Percentiles rank a stretch among this genome's conserved stretches.
Evolutionary conservation across 2,329 filamentous ascomycete genomes (phyloP).

Genomic region (Orbilia quercus): DNA sequence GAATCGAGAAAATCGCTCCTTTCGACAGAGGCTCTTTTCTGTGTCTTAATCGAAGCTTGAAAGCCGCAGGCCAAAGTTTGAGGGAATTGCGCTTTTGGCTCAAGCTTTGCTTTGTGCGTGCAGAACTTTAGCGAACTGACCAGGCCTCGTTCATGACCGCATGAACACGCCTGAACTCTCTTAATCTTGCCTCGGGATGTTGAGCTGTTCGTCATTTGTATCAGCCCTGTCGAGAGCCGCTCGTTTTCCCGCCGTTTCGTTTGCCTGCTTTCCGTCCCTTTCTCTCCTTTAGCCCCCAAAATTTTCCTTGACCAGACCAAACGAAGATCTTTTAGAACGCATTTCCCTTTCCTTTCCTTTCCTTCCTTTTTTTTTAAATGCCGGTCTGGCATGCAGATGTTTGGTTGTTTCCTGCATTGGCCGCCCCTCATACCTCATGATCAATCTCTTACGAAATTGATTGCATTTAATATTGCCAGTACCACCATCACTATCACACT

Average conservation of each 20-base stretch:
- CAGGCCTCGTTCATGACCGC: conserved; percentile 35
- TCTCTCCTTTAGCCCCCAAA: conserved; percentile 2
- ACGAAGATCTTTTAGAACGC: conserved; percentile 39
- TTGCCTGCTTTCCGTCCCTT: conserved; percentile 11
- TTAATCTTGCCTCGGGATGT: conserved; percentile 25
- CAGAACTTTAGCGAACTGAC: conserved; percentile 43
- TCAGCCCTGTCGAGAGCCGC: conserved; percentile 55
- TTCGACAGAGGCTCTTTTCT: conserved; percentile 43
- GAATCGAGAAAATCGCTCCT: conserved; percentile 3
- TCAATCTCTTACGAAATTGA: conserved; percentile 56
- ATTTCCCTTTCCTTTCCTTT: too few relatives aligned
- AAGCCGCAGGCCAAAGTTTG: conserved; percentile 23
- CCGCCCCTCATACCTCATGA: conserved; percentile 40
- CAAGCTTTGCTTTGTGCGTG: conserved; percentile 34
- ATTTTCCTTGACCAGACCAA: conserved; percentile 13
- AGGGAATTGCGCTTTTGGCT: conserved; percentile 51
- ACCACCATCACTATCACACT: conserved; percentile 43
- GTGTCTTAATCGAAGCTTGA: conserved; percentile 26
- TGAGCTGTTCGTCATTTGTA: conserved; percentile 40
- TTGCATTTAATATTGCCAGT: conserved; percentile 56
- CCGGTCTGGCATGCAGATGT: conserved; percentile 36
- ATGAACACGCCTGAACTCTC: neutral
- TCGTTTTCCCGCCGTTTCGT: conserved; percentile 39
- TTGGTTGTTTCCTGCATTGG: conserved; percentile 43
- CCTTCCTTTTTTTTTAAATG: too few relatives aligned